These are phyloP conservation scores for Apophysomyces variabilis DNA, from an alignment of 371 early-diverging fungal species.

Conservation along the genomic window DNA sequence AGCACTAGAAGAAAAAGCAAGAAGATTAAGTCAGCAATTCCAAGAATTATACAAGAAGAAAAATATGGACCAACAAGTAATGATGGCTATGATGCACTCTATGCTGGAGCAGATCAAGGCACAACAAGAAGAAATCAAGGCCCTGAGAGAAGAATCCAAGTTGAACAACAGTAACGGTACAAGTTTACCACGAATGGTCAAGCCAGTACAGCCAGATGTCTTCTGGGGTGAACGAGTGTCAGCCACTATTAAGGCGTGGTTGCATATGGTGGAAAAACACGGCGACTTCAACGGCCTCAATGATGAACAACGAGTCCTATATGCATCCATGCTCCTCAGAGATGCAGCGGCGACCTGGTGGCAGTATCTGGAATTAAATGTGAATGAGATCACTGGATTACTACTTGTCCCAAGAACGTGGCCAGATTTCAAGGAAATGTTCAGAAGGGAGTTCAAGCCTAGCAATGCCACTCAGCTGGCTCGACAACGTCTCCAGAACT, in stretches of 20 bases:
- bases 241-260: not conserved
- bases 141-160: not conserved
- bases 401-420: not conserved
- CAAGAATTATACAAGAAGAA: not conserved
- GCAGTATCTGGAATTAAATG: not conserved
- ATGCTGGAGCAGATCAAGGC: slow-evolving; percentile 3
- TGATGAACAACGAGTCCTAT: not conserved
- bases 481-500: not conserved
- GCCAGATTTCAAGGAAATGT: not conserved
- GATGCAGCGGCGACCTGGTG: slow-evolving; percentile 2
- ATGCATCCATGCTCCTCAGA: not conserved
- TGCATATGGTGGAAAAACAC: not conserved
- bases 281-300: not conserved
- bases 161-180: not conserved
- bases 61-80: not conserved
- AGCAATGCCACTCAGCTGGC: not conserved
- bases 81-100: not conserved
- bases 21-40: too few relatives aligned
- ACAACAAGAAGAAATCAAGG: slow-evolving; percentile 14
- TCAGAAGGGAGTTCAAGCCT: not conserved
- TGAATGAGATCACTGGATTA: not conserved
- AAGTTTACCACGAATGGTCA: not conserved
- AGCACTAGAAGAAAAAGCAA: too few relatives aligned
- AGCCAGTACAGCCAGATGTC: not conserved
- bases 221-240: not conserved